phyloP scores from a whole-genome alignment of 176 grass and related monocot genomes.

The Echinochloa phyllopogon region DNA sequence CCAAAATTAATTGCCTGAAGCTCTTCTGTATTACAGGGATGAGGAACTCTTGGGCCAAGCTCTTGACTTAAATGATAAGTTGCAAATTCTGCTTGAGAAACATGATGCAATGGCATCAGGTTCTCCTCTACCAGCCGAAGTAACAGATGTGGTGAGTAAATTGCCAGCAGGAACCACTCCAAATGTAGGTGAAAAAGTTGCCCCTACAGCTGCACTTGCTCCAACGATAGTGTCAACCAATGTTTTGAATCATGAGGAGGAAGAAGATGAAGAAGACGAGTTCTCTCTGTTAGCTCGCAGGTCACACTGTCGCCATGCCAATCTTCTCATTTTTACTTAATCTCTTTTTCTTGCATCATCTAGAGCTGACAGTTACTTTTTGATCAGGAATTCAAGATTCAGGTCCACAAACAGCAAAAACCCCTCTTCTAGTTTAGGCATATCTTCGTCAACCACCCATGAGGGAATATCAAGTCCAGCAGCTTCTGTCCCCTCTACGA shows the following conservation, averaged over 20 bases:
- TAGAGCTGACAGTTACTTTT: constrained; percentile 31
- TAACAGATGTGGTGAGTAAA: constrained; percentile 24
- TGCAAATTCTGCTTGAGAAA: constrained; percentile 74
- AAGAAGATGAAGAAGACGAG: constrained; percentile 73
- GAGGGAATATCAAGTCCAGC: constrained; percentile 15
- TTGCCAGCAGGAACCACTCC: constrained; percentile 17
- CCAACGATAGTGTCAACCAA: constrained; percentile 30
- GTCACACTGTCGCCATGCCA: neutral
- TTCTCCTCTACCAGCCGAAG: constrained; percentile 52
- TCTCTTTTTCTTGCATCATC: neutral
- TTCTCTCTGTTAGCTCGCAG: constrained; percentile 82
- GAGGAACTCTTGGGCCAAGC: constrained; percentile 71
- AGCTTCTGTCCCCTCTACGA: constrained; percentile 29
- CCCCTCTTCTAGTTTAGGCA: constrained; percentile 8
- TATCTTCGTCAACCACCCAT: constrained; percentile 17
- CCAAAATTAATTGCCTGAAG: neutral
- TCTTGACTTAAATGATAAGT: constrained; percentile 83
- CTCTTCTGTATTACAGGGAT: constrained; percentile 53
- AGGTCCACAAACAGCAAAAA: constrained; percentile 30
- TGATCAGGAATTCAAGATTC: constrained; percentile 67
- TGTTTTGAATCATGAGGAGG: constrained; percentile 46
- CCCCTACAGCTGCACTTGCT: constrained; percentile 41
- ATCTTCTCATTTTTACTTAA: constrained; percentile 13
- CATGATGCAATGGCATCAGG: constrained; percentile 77
- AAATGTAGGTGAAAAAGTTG: constrained; percentile 17